A percentile compares a stretch with the other conserved stretches of the same genome.
phyloP scores from a whole-genome alignment of 495 filamentous ascomycete genomes.

The Trichoderma orchidacearum region DNA sequence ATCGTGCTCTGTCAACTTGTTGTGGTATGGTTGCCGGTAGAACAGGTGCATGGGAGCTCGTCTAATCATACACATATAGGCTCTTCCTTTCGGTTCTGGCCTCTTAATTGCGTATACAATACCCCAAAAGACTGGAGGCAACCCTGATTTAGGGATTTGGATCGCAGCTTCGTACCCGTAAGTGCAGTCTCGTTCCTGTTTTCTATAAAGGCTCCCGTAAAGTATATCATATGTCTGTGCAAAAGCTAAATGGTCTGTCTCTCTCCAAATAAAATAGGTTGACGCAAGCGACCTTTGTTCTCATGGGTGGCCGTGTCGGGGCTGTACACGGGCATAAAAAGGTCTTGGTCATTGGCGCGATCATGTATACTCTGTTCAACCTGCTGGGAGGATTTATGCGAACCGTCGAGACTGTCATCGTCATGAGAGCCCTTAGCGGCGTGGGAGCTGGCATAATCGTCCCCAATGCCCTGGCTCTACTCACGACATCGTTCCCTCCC shows the following conservation, averaged over 20 bases:
- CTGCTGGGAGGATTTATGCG: slow-evolving; percentile 27
- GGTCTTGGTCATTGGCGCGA: slow-evolving; percentile 23
- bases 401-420: slow-evolving; percentile 25
- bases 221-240: too few species aligned
- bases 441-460: slow-evolving; percentile 32
- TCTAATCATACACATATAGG: neutral
- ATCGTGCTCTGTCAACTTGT: neutral
- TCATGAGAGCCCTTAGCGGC: slow-evolving; percentile 26
- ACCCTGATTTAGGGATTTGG: neutral
- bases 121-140: neutral
- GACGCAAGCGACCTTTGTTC: slow-evolving; percentile 36
- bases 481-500: slow-evolving; percentile 30
- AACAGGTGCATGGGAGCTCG: neutral
- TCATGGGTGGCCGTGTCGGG: slow-evolving; percentile 33
- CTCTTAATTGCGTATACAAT: neutral
- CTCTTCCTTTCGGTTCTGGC: neutral
- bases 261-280: slow-evolving; percentile 3
- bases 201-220: too few species aligned
- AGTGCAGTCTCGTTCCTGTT: neutral
- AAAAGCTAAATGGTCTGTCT: neutral
- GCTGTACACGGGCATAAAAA: slow-evolving; percentile 36
- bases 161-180: neutral
- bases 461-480: slow-evolving; percentile 34
- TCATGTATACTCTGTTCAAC: slow-evolving; percentile 22
- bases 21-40: too few species aligned